Evolutionary conservation across 495 filamentous ascomycete species (phyloP).

Genomic region (Aspergillus nanangensis): DNA sequence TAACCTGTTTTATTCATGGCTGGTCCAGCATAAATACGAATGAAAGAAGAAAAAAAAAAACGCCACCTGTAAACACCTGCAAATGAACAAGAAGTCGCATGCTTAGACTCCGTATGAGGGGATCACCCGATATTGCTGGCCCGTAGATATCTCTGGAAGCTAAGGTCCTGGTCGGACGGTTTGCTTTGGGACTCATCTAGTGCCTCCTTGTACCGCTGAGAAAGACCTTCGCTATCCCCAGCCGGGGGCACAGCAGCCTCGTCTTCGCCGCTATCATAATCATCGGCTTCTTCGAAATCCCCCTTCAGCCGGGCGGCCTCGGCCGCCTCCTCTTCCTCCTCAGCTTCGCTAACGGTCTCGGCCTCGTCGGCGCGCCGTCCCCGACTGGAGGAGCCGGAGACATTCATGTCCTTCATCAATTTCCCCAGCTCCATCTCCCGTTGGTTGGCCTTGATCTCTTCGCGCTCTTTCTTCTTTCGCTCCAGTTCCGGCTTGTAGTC

Average conservation of each 20-base stretch:
- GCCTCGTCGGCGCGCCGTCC: constrained; percentile 27
- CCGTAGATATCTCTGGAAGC: constrained; percentile 46
- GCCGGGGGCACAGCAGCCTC: constrained; percentile 27
- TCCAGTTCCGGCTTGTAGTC: constrained; percentile 94
- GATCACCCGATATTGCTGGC: constrained; percentile 33
- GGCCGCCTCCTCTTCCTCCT: constrained; percentile 37
- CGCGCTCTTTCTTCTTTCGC: constrained; percentile 66
- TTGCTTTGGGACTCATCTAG: constrained; percentile 25
- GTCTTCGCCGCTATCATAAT: constrained; percentile 30
- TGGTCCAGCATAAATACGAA: background rate
- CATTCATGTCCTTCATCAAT: constrained; percentile 92
- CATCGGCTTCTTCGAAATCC: constrained; percentile 25
- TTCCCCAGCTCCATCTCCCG: constrained; percentile 79
- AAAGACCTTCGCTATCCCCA: constrained; percentile 36
- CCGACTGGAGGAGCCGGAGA: constrained; percentile 49
- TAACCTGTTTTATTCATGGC: constrained; percentile 1
- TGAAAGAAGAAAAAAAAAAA: too few species aligned
- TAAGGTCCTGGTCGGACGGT: constrained; percentile 38
- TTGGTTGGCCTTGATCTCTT: constrained; percentile 62
- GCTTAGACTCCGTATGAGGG: too few species aligned
- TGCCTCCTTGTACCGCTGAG: constrained; percentile 42
- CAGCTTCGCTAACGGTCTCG: constrained; percentile 50
- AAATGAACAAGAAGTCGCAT: background rate
- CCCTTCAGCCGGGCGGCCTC: constrained; percentile 10
- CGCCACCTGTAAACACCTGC: background rate